Base-by-base conservation (phyloP, 345 rosid genomes). In the Heritiera fomes region DNA sequence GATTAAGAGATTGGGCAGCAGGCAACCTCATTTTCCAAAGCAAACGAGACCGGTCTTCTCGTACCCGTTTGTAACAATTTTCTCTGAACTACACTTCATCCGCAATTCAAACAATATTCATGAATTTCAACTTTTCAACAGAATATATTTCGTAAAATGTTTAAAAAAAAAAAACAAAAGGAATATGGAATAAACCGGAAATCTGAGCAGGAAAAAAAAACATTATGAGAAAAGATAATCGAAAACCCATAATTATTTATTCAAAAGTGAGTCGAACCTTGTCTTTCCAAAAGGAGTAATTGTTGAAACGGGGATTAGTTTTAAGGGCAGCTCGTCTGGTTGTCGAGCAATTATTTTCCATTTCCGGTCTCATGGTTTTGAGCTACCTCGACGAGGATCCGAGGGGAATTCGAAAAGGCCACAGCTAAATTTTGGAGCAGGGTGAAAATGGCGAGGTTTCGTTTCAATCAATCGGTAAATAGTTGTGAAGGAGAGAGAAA, bases 11-110 rank as follows among this genome's bases (percentile, higher is more conserved):
- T 50, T 87, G 88, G 69, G 85, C 80, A 78, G 75, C 68, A 43
- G 97, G 87, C 71, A 85, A 71, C 58, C 99, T 92, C 85, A 92
- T 79, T 78, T 88, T 91, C 98, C 99, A 96, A 0, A 94, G 87
- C 79, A 96, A 81, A 56, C 93, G 90, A 30, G 76, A 79, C 77
- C 99, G 83, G 46, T 90, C 97, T 53, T 91, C 93, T 52, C 93
- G 89, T 15, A 94, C 88, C 87, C 99, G 88, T 82, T 78, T 87
- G 83, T 81, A 89, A 73, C 98, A 95, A 67, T 81, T 90, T 71
- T 92, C 95, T 83, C 97, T 92, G 60, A 92, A 82, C 98, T 94
- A 76, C 74, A 79, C 17, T 41, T 67, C 58, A 76, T 41, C 34
- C 18, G 23, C 47, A 50, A 43, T 38, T n/a, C 18, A 14, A 71